Base-by-base conservation (phyloP, 2,329 filamentous ascomycete genomes). In the Leptodontidium sp. region DNA sequence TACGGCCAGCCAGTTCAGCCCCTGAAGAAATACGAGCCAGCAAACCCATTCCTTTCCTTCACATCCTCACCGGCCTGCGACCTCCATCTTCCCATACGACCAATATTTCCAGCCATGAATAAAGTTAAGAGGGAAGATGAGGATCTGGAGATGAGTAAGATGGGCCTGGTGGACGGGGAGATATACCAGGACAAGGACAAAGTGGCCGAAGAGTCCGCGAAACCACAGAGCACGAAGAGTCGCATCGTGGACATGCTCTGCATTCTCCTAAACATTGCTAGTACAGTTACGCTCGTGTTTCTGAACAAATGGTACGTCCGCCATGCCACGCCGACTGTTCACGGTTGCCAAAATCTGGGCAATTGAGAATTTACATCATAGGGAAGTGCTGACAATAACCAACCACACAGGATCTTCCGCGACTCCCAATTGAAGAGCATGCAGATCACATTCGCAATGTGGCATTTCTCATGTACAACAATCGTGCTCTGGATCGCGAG, bases 381-480 rank as follows among this genome's bases (percentile, higher is more conserved):
- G 11, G 12, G n/a, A 38, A 57, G 32, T 7, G 15, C 59, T 71
- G 50, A 71, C 26, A 14, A 55, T 12, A 9, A n/a, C 14, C 24
- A 32, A 32, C 29, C 29, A 32, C 3, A 32, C 71, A 83, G 81
- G 61, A 81, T 82, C 29, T 82, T 84, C 73, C 79, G 76, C 73
- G 81, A 84, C 71, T 71, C 77, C 52, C 81, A 83, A 70, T 77
- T 84, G 67, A 80, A 81, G 67, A 76, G 78, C 26, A 82, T 81
- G 77, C 82, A 83, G 74, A 79, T 83, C 67, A 80, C 81, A 72
- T 82, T 84, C 57, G 81, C 82, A 21, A 83, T 82, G 79, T 84
- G 81, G 82, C 82, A 84, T 72, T 83, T 83, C 69, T 78, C 79
- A 32, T 82, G 81, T 43, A 84, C 82, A 64, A 77, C 78, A 43